Evolutionary conservation across 345 rosid species (phyloP).

Genomic region (Mangifera indica): DNA sequence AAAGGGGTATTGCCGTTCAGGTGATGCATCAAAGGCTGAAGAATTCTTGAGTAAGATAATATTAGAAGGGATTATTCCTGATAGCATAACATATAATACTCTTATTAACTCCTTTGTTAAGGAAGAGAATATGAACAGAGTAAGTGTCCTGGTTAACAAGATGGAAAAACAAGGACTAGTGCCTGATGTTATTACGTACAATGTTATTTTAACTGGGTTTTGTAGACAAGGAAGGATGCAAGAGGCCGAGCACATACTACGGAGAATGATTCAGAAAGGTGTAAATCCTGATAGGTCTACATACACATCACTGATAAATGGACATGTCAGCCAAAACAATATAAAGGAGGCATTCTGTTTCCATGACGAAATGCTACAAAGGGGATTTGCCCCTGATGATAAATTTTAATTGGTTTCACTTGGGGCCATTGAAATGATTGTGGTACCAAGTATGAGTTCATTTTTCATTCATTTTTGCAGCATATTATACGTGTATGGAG

Average conservation of each 20-base stretch:
- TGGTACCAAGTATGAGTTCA: background rate
- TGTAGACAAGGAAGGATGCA: slow-evolving; percentile 75
- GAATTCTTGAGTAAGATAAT: slow-evolving; percentile 60
- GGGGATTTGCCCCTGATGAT: slow-evolving; percentile 83
- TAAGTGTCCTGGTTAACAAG: slow-evolving; percentile 49
- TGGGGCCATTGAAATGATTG: background rate
- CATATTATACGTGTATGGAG: background rate
- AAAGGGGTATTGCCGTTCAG: slow-evolving; percentile 75
- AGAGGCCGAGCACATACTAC: slow-evolving; percentile 57
- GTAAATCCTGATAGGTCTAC: slow-evolving; percentile 62
- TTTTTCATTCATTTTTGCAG: background rate
- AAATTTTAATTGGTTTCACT: slow-evolving; percentile 27
- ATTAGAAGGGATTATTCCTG: slow-evolving; percentile 56
- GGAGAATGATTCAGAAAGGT: slow-evolving; percentile 69
- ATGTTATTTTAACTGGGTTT: slow-evolving; percentile 63
- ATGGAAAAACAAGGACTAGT: slow-evolving; percentile 62
- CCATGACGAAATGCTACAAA: slow-evolving; percentile 81
- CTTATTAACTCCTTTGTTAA: slow-evolving; percentile 64
- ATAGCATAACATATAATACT: slow-evolving; percentile 63
- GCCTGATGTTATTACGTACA: slow-evolving; percentile 62
- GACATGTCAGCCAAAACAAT: slow-evolving; percentile 68
- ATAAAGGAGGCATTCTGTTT: slow-evolving; percentile 74
- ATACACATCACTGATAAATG: slow-evolving; percentile 72
- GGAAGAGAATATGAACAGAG: slow-evolving; percentile 67
- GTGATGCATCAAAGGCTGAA: slow-evolving; percentile 57